Evolutionary conservation across 805 yeast genomes (phyloP).

Genomic region (Candida maesae): DNA sequence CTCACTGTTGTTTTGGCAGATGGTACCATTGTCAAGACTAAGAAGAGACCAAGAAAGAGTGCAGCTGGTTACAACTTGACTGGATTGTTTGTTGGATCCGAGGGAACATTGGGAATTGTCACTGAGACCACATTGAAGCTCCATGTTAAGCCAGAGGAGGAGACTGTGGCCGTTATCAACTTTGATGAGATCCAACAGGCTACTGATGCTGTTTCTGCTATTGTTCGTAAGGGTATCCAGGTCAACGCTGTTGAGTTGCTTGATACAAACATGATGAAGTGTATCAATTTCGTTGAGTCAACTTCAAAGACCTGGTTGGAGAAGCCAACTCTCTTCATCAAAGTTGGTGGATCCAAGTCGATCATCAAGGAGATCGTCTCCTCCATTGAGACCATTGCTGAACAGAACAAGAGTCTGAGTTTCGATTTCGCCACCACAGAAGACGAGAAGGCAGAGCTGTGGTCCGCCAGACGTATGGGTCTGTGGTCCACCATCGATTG

Average conservation of each 20-base stretch:
- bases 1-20: conserved; percentile 76
- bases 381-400: conserved; percentile 48
- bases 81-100: conserved; percentile 71
- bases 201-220: conserved; percentile 59
- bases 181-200: conserved; percentile 70
- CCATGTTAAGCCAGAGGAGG: conserved; percentile 60
- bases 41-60: conserved; percentile 69
- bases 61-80: conserved; percentile 79
- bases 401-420: conserved; percentile 49
- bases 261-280: conserved; percentile 69
- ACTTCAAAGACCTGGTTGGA: conserved; percentile 53
- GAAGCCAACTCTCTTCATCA: conserved; percentile 59
- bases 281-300: conserved; percentile 54
- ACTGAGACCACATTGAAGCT: conserved; percentile 74
- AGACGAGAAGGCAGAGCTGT: conserved; percentile 62
- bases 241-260: conserved; percentile 73
- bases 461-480: conserved; percentile 73
- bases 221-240: conserved; percentile 59
- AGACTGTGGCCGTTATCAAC: conserved; percentile 64
- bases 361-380: conserved; percentile 46
- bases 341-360: conserved; percentile 50
- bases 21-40: conserved; percentile 73
- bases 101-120: conserved; percentile 75
- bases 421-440: conserved; percentile 61
- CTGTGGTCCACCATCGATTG: conserved; percentile 65